Conservation (phyloP, 164 flowering plant genomes). For the Aristolochia fimbriata region DNA sequence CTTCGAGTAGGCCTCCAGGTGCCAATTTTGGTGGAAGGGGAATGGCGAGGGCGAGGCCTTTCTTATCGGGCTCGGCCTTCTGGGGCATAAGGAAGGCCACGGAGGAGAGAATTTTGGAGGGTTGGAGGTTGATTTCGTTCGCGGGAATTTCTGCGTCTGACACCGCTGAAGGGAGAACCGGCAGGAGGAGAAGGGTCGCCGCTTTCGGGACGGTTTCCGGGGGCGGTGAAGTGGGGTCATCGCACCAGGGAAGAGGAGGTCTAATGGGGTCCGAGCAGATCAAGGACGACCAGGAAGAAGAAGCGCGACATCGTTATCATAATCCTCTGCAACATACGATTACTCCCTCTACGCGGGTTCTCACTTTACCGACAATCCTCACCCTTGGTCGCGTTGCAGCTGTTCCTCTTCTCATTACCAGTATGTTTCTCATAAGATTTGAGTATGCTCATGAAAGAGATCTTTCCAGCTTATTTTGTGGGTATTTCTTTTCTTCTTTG, state of each 20-base stretch:
- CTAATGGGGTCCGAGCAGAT: neutral
- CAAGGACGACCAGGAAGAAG: neutral
- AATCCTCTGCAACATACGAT: neutral
- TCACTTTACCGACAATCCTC: slow-evolving; percentile 73
- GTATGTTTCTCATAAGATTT: slow-evolving; percentile 30
- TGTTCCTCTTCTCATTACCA: slow-evolving; percentile 56
- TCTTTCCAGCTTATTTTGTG: too few relatives aligned
- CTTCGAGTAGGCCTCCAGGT: neutral
- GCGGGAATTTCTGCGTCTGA: neutral
- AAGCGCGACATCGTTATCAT: slow-evolving; percentile 3
- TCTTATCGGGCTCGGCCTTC: neutral
- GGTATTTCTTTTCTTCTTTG: neutral
- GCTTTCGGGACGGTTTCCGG: neutral
- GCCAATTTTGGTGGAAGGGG: neutral
- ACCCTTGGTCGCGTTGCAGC: slow-evolving; percentile 87
- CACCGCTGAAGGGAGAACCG: neutral
- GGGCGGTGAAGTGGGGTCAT: neutral
- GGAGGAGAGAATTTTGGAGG: neutral
- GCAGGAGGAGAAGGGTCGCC: slow-evolving; percentile 2
- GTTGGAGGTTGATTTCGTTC: neutral
- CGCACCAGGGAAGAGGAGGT: neutral
- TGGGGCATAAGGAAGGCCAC: neutral
- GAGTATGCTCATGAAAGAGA: neutral
- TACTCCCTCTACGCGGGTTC: slow-evolving; percentile 26
- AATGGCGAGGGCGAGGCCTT: neutral